Evolutionary conservation across 805 yeast species (phyloP), one percentile per base, ranked within the genome.

Genomic region (Yueomyces sp.): DNA sequence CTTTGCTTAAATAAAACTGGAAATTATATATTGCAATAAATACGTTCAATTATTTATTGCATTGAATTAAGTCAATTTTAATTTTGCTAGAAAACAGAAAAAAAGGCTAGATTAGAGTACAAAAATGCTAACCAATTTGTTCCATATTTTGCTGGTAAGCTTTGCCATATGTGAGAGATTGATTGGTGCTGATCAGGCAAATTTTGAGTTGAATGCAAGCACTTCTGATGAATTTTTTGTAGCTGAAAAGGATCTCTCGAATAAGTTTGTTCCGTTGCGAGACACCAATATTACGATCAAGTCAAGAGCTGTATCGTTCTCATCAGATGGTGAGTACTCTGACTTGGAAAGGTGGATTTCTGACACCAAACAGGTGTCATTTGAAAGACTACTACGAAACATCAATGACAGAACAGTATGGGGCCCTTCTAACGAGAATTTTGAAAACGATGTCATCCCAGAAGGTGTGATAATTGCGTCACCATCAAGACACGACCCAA

Each of bases 391-490:
- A 28, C 58, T 77, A 40, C 52, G 62, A 28, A 76, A 76, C 49
- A 68, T 76, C 38, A 78, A 74, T 7, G 77, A 74, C 34, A 28
- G 45, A 41, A 39, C 41, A 26, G 30, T 11, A 36, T 26, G 36
- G 37, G n/a, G 26, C 27, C 3, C 26, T 28, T 29, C 37, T 9
- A 11, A 33, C 8, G 12, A 28, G 7, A n/a, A 36, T 27, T 5
- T 26, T 6, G n/a, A 31, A 30, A 19, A 4, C 28, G 6, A 6
- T 5, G 33, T n/a, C 7, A 36, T 43, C 1, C 4, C 36, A 3
- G 39, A 42, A 39, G 96, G 96, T 31, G 84, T 76, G 2, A 81
- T 86, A 4, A 70, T 88, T 50, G 97, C 97, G 1, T 78, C 92
- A 5, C 94, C 95, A 5, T 85, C 95, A 1, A 73, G 60, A 42